Evolutionary conservation across 1,284 basidiomycete genomes (phyloP).

Genomic region (Chalciporus sp.): DNA sequence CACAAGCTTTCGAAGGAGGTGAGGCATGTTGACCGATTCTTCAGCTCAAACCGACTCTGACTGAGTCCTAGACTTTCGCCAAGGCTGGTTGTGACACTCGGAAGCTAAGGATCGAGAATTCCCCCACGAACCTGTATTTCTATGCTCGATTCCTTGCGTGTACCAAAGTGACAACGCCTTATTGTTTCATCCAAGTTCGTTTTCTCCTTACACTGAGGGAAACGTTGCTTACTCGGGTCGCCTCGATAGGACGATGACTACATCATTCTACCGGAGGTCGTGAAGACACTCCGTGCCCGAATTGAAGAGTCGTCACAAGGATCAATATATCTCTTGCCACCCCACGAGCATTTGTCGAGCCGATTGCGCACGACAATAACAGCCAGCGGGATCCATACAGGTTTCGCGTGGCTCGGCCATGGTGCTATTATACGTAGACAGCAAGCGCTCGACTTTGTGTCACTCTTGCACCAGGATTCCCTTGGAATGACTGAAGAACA

Average conservation of each 20-base stretch:
- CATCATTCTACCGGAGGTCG: slow-evolving; percentile 57
- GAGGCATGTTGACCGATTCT: slow-evolving; percentile 12
- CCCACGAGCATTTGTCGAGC: slow-evolving; percentile 61
- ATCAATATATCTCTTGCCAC: slow-evolving; percentile 57
- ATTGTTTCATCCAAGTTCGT: slow-evolving; percentile 65
- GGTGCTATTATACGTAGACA: slow-evolving; percentile 55
- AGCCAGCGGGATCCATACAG: slow-evolving; percentile 47
- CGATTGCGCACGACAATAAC: slow-evolving; percentile 41
- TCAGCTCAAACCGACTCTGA: not conserved
- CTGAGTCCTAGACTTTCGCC: slow-evolving; percentile 46
- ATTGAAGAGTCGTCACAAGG: slow-evolving; percentile 32
- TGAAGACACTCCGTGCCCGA: slow-evolving; percentile 49
- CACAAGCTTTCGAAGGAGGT: slow-evolving; percentile 45
- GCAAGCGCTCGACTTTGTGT: slow-evolving; percentile 49
- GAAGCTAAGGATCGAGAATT: slow-evolving; percentile 59
- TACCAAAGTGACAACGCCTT: slow-evolving; percentile 48
- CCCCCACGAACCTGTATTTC: slow-evolving; percentile 60
- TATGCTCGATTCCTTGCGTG: slow-evolving; percentile 68
- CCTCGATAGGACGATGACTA: slow-evolving; percentile 66
- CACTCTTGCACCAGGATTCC: slow-evolving; percentile 40
- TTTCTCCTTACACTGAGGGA: not conserved
- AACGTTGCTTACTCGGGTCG: slow-evolving; percentile 1
- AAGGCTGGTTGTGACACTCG: slow-evolving; percentile 43
- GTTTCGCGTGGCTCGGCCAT: slow-evolving; percentile 70
- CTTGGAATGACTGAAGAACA: slow-evolving; percentile 52